These are phyloP conservation scores for Bruguiera sexangula DNA, from an alignment of 345 rosid genomes.

Conservation along the genomic window DNA sequence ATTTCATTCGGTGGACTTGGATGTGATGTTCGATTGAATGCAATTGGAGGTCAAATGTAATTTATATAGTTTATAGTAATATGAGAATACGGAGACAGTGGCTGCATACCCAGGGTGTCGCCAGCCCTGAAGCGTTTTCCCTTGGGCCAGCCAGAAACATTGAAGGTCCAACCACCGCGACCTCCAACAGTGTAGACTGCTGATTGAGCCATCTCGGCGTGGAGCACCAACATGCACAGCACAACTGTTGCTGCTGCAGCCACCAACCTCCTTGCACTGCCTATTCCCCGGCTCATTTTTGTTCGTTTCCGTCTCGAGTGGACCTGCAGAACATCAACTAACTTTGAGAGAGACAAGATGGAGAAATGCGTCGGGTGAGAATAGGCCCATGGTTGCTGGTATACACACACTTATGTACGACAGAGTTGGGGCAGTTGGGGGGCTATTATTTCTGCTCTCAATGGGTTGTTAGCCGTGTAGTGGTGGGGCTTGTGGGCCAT, in stretches of 20 bases:
- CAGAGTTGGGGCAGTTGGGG: too few relatives aligned
- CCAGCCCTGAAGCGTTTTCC: conserved; percentile 45
- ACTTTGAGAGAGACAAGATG: not conserved
- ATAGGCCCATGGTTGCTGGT: too few relatives aligned
- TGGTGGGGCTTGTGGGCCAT: not conserved
- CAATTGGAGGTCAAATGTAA: too few relatives aligned
- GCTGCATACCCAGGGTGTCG: conserved; percentile 32
- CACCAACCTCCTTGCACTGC: conserved; percentile 38
- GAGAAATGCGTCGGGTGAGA: too few relatives aligned
- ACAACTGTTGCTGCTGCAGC: conserved; percentile 9
- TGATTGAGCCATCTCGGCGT: conserved; percentile 23
- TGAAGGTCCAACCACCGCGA: conserved; percentile 36
- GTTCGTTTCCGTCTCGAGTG: too few relatives aligned
- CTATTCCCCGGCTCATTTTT: conserved; percentile 43
- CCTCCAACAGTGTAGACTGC: conserved; percentile 47
- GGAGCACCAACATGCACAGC: conserved; percentile 29
- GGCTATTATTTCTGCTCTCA: too few relatives aligned
- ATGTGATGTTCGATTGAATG: too few relatives aligned
- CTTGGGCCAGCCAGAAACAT: conserved; percentile 31
- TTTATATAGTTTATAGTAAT: not conserved
- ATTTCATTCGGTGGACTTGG: too few relatives aligned
- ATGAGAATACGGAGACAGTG: not conserved
- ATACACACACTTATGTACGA: too few relatives aligned
- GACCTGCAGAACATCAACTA: not conserved
- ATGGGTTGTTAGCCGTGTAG: not conserved